Evolutionary conservation across 2,329 filamentous ascomycete species (phyloP).

Genomic region (Xylaria polymorpha): DNA sequence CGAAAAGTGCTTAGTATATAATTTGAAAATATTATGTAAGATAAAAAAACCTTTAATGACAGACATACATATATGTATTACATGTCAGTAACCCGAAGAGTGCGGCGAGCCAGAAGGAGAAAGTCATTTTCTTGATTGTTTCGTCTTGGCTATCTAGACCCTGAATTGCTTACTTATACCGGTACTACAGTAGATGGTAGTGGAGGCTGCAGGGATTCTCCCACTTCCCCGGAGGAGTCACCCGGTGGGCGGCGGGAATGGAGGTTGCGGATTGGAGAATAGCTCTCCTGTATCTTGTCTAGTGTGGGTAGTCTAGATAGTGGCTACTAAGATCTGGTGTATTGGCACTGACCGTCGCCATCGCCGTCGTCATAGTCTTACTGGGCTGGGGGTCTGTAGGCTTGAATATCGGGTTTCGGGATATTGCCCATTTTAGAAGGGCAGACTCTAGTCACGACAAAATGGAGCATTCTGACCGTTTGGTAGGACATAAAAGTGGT

Average conservation of each 20-base stretch:
- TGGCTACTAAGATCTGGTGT: neutral
- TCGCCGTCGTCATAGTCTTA: neutral
- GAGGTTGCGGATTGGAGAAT: neutral
- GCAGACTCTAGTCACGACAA: constrained; percentile 1
- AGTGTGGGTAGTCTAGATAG: neutral
- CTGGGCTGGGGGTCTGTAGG: neutral
- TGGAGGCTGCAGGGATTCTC: neutral
- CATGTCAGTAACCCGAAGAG: neutral
- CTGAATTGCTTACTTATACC: no score
- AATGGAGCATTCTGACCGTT: neutral
- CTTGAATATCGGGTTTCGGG: constrained; percentile 4
- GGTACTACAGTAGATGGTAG: neutral
- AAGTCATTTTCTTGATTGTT: neutral
- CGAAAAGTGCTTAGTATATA: neutral
- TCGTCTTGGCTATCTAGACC: neutral
- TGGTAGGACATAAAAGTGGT: neutral
- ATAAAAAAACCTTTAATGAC: neutral
- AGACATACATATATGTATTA: neutral
- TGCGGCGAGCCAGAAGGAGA: neutral
- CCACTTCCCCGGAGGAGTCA: constrained; percentile 42
- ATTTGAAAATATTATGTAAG: constrained; percentile 8
- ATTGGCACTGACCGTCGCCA: neutral
- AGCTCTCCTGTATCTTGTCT: neutral
- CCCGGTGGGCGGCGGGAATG: constrained; percentile 24
- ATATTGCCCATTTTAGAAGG: constrained; percentile 19